Evolutionary conservation across 2,329 filamentous ascomycete genomes (phyloP).

Genomic region (Xylariales sp.): DNA sequence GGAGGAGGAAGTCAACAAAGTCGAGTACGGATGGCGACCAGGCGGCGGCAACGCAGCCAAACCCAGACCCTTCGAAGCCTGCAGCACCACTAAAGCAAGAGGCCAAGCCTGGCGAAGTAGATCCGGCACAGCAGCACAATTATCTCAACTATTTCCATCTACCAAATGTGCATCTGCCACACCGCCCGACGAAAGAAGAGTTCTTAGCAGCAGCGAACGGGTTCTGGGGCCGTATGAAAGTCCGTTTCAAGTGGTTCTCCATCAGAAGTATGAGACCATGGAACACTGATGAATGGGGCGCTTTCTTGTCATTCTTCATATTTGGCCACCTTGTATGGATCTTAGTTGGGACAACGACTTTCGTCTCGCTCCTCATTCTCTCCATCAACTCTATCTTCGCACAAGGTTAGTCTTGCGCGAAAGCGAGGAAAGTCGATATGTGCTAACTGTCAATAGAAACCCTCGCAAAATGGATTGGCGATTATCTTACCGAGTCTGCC

Average conservation of each 20-base stretch:
- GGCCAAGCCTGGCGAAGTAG: constrained; percentile 16
- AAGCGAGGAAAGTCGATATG: not conserved
- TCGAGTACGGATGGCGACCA: constrained; percentile 21
- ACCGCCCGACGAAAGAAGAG: constrained; percentile 90
- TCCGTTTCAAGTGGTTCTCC: constrained; percentile 96
- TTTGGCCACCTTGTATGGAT: constrained; percentile 93
- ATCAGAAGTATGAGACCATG: constrained; percentile 91
- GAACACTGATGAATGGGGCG: constrained; percentile 94
- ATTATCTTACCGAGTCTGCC: constrained; percentile 90
- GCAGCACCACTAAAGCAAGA: constrained; percentile 14
- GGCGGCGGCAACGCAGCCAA: constrained; percentile 12
- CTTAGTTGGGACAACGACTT: constrained; percentile 93
- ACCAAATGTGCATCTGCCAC: constrained; percentile 54
- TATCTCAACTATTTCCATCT: constrained; percentile 55
- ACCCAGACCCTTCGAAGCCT: constrained; percentile 13
- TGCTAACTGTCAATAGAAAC: constrained; percentile 58
- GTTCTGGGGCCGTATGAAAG: constrained; percentile 84
- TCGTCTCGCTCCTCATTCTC: constrained; percentile 87
- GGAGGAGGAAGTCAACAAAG: constrained; percentile 27
- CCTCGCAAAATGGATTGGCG: constrained; percentile 86
- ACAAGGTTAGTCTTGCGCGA: constrained; percentile 58
- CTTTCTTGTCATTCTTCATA: constrained; percentile 90
- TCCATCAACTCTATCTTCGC: constrained; percentile 95
- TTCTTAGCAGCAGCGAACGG: constrained; percentile 85
- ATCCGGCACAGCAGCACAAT: constrained; percentile 40